Percentiles rank a stretch among this genome's conserved stretches.
Conservation (phyloP, 768 basidiomycete genomes). For the Chalciporus sphaerocephalus region DNA sequence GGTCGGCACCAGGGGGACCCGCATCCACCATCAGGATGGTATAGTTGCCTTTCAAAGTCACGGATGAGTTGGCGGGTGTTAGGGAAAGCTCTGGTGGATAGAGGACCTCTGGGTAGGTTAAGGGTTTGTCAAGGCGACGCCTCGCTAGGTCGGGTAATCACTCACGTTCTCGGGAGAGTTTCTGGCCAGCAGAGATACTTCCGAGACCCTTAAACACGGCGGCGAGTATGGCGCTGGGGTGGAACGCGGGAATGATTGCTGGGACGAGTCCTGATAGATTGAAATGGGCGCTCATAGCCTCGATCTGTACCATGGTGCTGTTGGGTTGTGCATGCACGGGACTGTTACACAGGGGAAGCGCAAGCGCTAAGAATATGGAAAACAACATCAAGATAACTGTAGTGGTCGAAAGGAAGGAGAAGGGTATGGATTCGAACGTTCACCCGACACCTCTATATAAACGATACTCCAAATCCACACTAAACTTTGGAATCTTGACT, state of each 20-base stretch:
- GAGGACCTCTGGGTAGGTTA: slow-evolving; percentile 44
- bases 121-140: neutral
- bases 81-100: slow-evolving; percentile 52
- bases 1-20: slow-evolving; percentile 57
- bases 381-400: slow-evolving; percentile 14
- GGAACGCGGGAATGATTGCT: slow-evolving; percentile 53
- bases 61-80: slow-evolving; percentile 45
- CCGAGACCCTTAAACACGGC: slow-evolving; percentile 49
- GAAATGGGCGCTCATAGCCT: slow-evolving; percentile 68
- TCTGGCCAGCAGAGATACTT: slow-evolving; percentile 53
- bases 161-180: slow-evolving; percentile 54
- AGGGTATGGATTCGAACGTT: neutral
- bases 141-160: slow-evolving; percentile 8
- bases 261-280: slow-evolving; percentile 58
- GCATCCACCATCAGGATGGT: slow-evolving; percentile 78
- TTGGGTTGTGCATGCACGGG: slow-evolving; percentile 45
- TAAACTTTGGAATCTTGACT: slow-evolving; percentile 21
- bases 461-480: slow-evolving; percentile 17
- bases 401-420: neutral
- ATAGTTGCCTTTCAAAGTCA: slow-evolving; percentile 45
- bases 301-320: slow-evolving; percentile 42
- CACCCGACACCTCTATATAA: neutral
- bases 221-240: slow-evolving; percentile 53
- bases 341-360: slow-evolving; percentile 34
- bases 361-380: slow-evolving; percentile 9